Conservation (phyloP, 192 early-diverging fungal species). For the Backusella australiensis region DNA sequence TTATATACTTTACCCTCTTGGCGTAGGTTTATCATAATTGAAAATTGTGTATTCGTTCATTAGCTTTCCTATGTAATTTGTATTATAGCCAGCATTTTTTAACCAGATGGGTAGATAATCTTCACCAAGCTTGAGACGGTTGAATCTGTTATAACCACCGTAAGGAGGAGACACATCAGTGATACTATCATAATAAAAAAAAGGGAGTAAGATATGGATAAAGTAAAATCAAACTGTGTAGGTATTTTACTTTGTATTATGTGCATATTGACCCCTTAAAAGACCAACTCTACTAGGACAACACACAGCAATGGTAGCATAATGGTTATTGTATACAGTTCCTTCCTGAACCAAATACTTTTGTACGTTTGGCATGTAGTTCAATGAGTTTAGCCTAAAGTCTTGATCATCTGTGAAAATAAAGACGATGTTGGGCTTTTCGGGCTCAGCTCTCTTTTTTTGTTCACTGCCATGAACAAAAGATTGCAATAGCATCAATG, state of each 20-base stretch:
- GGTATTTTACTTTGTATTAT: conserved; percentile 52
- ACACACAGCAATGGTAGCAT: conserved; percentile 60
- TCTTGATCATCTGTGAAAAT: conserved; percentile 71
- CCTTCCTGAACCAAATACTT: conserved; percentile 59
- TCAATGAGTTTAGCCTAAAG: conserved; percentile 46
- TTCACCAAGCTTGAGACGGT: conserved; percentile 35
- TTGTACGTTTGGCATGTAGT: conserved; percentile 61
- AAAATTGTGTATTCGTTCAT: conserved; percentile 47
- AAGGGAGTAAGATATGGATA: neutral
- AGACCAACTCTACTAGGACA: conserved; percentile 63
- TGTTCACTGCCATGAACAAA: neutral
- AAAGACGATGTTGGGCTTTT: conserved; percentile 61
- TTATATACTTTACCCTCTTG: conserved; percentile 23
- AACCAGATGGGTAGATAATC: conserved; percentile 53
- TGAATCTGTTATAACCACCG: conserved; percentile 45
- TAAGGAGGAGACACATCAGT: conserved; percentile 33
- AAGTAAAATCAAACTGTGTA: neutral
- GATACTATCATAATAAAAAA: conserved; percentile 23
- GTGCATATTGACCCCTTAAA: conserved; percentile 59
- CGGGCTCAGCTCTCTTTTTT: neutral
- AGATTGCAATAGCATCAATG: neutral
- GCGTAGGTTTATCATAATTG: conserved; percentile 37
- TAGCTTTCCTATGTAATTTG: conserved; percentile 69
- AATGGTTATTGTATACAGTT: conserved; percentile 59
- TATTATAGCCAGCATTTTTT: conserved; percentile 55